Base-by-base conservation (phyloP, 306 rosid genomes). In the Prunus salicina region DNA sequence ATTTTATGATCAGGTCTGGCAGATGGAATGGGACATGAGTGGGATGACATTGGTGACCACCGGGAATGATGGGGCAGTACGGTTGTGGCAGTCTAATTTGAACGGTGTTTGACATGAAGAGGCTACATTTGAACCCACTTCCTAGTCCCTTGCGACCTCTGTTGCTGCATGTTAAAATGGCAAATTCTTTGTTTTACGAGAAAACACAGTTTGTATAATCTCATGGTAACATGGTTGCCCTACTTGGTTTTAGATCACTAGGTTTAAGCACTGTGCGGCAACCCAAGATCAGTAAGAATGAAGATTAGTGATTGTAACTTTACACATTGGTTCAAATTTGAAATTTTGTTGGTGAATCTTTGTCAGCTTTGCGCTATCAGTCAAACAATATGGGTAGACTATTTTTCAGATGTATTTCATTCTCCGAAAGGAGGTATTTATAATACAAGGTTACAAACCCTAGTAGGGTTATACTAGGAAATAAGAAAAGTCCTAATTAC, bases 21-120 rank as follows among this genome's bases (percentile, higher is more conserved):
- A 95, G 78, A 88, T 95, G 97, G 93, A 92, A 77, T 95, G 97
- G 97, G 97, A 95, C 82, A 88, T 90, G 89, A 93, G 97, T 82
- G 99, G 99, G 82, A 95, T 92, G 99, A 95, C 96, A 4, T 90
- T 92, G 85, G 99, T 97, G 71, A 85, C 90, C 68, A 82, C 97
- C 3, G 99, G 93, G 60, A 80, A 78, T 3, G 99, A 95, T 74
- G 93, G 96, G 73, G 77, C 86, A 79, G 88, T 92, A 19, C 79
- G 97, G 41, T 76, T 95, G 78, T 95, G 97, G 97, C 97, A 95
- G 82, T 86, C 97, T 47, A 92, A 88, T 78, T 86, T 95, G 73
- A 90, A 88, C 50, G 97, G 99, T 13, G 61, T 80, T 71, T 92
- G 99, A 97, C 97, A 92, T 55, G 97, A 89, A 83, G 91, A 88